Evolutionary conservation across 768 basidiomycete species (phyloP), one percentile per base, ranked within the genome.

Genomic region (Tylopilus plumbeoviolaceoides): DNA sequence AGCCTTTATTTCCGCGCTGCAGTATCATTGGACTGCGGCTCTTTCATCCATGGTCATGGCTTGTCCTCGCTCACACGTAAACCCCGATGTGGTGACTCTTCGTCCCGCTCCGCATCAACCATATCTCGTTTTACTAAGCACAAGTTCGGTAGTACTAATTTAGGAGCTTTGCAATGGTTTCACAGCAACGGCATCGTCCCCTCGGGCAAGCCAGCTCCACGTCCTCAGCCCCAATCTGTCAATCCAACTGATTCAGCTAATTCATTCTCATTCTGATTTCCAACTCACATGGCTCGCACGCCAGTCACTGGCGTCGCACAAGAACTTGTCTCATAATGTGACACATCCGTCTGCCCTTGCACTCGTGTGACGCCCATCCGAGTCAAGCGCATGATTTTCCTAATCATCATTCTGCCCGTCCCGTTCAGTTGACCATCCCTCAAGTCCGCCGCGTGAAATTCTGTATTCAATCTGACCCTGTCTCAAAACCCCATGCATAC

Each of bases 1-100:
- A 25, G 50, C 40, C 56, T 58, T 56, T 61, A 64, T 64, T 64
- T 61, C 64, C 55, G 64, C 61, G 47, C 51, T 62, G n/a, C 56
- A 15, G 44, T 44, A 53, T 38, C 53, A 36, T 53, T 39, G 7
- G 30, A 30, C 30, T 30, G 30, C 30, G 51, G 39, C 44, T 48
- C 58, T 47, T 43, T 54, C 50, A 42, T 55, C 55, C 55, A 56
- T 20, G 33, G 33, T 41, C 43, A 50, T 50, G 21, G 15, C 51
- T 47, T 38, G 43, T 50, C 38, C 62, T 51, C 9, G n/a, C 47
- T 51, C 54, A 63, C 62, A 64, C 63, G 64, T 66, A 64, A 64
- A 61, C 51, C 46, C 64, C 63, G 63, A 60, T 63, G 38, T 40
- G 44, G 44, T 59, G 40, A 20, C 47, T 46, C 47, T 47, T 49